Conservation (phyloP, 2,329 filamentous ascomycete genomes). For the Akanthomyces lecanii region DNA sequence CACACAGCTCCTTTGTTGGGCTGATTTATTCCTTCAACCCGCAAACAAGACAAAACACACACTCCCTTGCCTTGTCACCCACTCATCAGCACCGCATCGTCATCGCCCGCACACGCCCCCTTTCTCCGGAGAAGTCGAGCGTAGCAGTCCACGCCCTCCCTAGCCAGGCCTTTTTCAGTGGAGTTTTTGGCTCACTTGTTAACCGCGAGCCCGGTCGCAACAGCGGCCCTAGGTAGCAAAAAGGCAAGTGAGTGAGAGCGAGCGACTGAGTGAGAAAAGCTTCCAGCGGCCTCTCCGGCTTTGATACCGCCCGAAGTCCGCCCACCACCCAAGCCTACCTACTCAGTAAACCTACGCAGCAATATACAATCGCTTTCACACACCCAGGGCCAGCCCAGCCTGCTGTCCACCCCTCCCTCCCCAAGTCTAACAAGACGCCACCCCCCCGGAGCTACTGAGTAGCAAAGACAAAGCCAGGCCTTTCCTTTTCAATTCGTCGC, state of each 20-base stretch:
- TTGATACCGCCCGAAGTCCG: constrained; percentile 12
- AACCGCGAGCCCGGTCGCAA: constrained; percentile 1
- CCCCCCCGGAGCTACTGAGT: not conserved
- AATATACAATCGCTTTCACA: not conserved
- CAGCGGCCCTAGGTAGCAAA: no score
- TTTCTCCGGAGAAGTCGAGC: not conserved
- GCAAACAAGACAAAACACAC: not conserved
- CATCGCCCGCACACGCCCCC: not conserved
- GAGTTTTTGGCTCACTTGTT: constrained; percentile 1
- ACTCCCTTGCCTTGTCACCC: not conserved
- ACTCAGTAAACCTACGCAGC: not conserved
- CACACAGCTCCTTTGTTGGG: not conserved
- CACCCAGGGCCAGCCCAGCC: not conserved
- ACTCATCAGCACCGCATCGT: not conserved
- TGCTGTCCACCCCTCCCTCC: not conserved
- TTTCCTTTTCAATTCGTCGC: not conserved
- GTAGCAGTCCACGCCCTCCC: not conserved
- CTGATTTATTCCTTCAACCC: not conserved
- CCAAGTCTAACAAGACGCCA: no score
- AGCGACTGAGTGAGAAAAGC: not conserved
- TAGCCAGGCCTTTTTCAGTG: constrained; percentile 6
- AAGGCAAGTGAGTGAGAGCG: not conserved
- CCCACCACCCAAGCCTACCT: not conserved
- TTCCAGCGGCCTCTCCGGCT: constrained; percentile 10
- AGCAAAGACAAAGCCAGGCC: not conserved